Base-by-base conservation (phyloP, 1,284 basidiomycete species). In the Ceratobasidium sp. region DNA sequence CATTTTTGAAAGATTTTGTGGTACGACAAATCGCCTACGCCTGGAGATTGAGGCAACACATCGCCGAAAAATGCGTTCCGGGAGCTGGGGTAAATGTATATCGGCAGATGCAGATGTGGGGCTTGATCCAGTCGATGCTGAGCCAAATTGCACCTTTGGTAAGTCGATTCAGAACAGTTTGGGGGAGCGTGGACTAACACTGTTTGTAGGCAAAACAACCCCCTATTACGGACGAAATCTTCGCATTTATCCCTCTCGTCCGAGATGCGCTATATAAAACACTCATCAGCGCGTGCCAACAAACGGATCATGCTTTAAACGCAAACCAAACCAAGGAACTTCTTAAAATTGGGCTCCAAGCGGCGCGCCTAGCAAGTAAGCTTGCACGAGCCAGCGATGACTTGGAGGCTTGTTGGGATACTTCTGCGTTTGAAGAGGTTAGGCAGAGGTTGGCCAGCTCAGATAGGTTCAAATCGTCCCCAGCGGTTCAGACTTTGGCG, bases 1-100 rank as follows among this genome's bases (percentile, higher is more conserved):
- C 85, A 49, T 96, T 98, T 85, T 90, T 99, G 84, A 87, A 90
- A 74, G 94, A 96, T 69, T 93, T 94, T 80, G 86, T 94, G 76
- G 88, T 88, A 37, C 90, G 94, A 51, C 89, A 90, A 84, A 90
- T 94, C 0, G 78, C 84, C 8, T 84, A 87, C 6, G 94, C 90
- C 8, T 97, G 95, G 94, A 83, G 80, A 51, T 83, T 95, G 39
- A 89, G 90, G 15, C 83, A 86, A 17, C 87, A 89, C 78, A 83
- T 96, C 23, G 80, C 93, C 54, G 86, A 87, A 11, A 83, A 88
- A 33, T 85, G 84, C 68, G 80, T 79, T 1, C 86, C 88, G 1
- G 84, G 82, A 37, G 88, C 88, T 77, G 89, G 92, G 2, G 87
- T 92, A 78, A 97, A 96, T 81, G 83, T 86, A 0, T 97, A 93